These are phyloP conservation scores for Raphanus raphanistrum DNA, from an alignment of 345 rosid genomes.

Conservation along the genomic window DNA sequence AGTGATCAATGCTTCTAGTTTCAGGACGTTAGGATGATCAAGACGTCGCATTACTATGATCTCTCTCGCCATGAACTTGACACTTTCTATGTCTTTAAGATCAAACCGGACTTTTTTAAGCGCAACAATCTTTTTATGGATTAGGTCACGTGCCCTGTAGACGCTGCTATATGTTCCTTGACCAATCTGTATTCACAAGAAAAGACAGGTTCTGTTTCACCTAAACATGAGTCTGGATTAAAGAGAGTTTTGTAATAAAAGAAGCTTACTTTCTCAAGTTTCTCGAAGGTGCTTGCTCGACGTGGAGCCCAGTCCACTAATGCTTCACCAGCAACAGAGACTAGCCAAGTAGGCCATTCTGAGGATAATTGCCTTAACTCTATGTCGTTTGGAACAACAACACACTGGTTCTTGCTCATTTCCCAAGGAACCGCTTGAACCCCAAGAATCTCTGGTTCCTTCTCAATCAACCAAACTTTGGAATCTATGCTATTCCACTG, in stretches of 20 bases:
- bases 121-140: conserved; percentile 72
- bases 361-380: conserved; percentile 53
- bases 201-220: background rate
- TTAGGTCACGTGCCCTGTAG: conserved; percentile 76
- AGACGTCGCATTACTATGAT: conserved; percentile 70
- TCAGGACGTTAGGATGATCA: conserved; percentile 86
- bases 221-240: background rate
- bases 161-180: conserved; percentile 96
- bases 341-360: conserved; percentile 94
- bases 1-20: conserved; percentile 83
- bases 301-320: conserved; percentile 87
- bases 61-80: conserved; percentile 93
- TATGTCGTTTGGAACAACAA: conserved; percentile 35
- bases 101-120: conserved; percentile 81
- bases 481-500: conserved; percentile 50
- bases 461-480: conserved; percentile 52
- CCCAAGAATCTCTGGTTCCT: conserved; percentile 22
- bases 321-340: conserved; percentile 76
- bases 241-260: background rate
- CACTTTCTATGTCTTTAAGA: conserved; percentile 71
- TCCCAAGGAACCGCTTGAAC: conserved; percentile 17
- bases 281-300: conserved; percentile 75
- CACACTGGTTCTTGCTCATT: background rate
- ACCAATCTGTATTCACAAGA: conserved; percentile 71
- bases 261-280: conserved; percentile 66